Evolutionary conservation across 495 filamentous ascomycete genomes (phyloP).

Genomic region (Penicillium simplicissimum): DNA sequence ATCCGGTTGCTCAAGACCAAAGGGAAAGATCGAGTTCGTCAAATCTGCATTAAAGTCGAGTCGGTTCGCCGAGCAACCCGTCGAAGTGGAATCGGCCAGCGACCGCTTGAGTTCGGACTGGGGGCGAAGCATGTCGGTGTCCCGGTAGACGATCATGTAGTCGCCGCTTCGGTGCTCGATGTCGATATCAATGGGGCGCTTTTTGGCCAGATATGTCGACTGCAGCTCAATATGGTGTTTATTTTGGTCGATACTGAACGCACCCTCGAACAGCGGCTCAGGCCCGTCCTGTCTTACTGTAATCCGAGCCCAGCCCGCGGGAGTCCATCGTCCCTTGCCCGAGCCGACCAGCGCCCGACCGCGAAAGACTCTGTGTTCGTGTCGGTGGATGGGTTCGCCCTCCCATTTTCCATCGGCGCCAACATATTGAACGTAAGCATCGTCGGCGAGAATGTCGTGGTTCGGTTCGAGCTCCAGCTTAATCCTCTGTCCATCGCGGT

Average conservation of each 20-base stretch:
- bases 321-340: conserved; percentile 66
- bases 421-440: conserved; percentile 72
- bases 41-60: conserved; percentile 70
- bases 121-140: conserved; percentile 73
- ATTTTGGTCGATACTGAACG: conserved; percentile 76
- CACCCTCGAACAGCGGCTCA: conserved; percentile 84
- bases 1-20: conserved; percentile 39
- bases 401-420: conserved; percentile 64
- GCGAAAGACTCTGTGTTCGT: conserved; percentile 79
- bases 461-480: conserved; percentile 87
- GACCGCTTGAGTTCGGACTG: conserved; percentile 58
- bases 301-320: conserved; percentile 84
- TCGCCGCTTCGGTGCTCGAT: conserved; percentile 62
- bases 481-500: conserved; percentile 64
- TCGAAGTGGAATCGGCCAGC: conserved; percentile 27
- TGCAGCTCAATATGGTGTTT: conserved; percentile 86
- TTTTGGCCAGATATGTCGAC: conserved; percentile 72
- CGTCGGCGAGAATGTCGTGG: conserved; percentile 79
- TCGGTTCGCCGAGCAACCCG: conserved; percentile 63
- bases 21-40: conserved; percentile 62
- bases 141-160: conserved; percentile 87
- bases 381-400: conserved; percentile 65
- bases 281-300: conserved; percentile 73
- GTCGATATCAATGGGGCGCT: conserved; percentile 71
- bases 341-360: conserved; percentile 72